These are phyloP conservation scores for Globisporangium apiculatum DNA, from an alignment of 352 stramenopile genomes.

Conservation along the genomic window DNA sequence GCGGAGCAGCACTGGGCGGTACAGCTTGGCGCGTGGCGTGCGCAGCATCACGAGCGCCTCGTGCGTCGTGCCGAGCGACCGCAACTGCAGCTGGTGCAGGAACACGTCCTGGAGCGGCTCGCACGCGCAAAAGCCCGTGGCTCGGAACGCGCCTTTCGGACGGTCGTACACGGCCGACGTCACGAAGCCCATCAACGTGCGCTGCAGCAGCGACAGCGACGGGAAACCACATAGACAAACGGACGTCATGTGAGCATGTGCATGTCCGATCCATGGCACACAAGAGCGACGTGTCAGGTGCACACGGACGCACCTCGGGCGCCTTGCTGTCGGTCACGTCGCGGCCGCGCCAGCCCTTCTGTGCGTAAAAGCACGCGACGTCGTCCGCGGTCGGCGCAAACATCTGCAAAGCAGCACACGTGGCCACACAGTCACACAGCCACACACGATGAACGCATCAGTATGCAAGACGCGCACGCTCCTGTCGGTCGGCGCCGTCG, in stretches of 20 bases:
- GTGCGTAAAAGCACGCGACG: constrained; percentile 13
- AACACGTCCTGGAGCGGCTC: constrained; percentile 55
- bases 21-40: constrained; percentile 34
- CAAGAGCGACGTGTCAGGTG: background rate
- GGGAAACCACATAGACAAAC: background rate
- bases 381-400: constrained; percentile 26
- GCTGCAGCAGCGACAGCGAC: constrained; percentile 13
- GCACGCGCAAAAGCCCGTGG: constrained; percentile 56
- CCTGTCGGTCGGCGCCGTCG: too few relatives aligned
- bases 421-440: background rate
- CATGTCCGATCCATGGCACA: background rate
- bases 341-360: constrained; percentile 30
- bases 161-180: constrained; percentile 77
- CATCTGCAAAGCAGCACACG: constrained; percentile 15
- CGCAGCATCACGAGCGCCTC: constrained; percentile 41
- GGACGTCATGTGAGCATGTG: background rate
- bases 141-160: constrained; percentile 58
- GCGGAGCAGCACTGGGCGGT: constrained; percentile 29
- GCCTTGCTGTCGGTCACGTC: constrained; percentile 13
- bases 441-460: constrained; percentile 2
- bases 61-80: background rate
- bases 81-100: constrained; percentile 12
- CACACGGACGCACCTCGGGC: constrained; percentile 2
- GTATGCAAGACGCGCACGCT: background rate
- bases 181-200: constrained; percentile 46